These are phyloP conservation scores for Solanum pinnatisectum DNA, from an alignment of 257 asterid genomes.

Conservation along the genomic window DNA sequence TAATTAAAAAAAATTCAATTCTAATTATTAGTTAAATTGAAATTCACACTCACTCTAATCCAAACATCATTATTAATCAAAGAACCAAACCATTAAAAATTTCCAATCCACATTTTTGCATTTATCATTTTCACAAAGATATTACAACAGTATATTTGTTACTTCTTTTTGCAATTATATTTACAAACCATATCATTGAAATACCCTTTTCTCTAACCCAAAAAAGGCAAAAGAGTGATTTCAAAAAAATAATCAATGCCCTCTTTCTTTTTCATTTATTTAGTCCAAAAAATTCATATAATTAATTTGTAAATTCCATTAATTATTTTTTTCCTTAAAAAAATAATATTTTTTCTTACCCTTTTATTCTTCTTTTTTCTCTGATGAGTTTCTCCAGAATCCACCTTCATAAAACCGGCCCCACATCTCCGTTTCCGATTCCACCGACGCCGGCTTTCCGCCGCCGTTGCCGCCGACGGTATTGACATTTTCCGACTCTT, in stretches of 20 bases:
- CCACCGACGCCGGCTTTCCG: slow-evolving; percentile 6
- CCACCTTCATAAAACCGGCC: slow-evolving; percentile 60
- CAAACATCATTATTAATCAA: background rate
- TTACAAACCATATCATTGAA: background rate
- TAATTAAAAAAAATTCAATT: background rate
- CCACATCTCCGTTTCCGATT: slow-evolving; percentile 60
- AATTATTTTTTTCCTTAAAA: background rate
- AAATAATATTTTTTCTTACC: background rate
- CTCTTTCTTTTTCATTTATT: background rate
- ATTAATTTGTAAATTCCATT: background rate
- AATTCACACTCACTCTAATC: background rate
- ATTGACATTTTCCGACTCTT: background rate
- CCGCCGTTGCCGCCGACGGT: background rate
- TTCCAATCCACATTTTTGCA: background rate
- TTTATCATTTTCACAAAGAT: background rate
- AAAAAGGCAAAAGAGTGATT: background rate
- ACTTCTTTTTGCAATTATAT: background rate
- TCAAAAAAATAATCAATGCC: background rate
- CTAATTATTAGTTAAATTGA: background rate
- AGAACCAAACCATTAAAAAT: background rate
- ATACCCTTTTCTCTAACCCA: background rate
- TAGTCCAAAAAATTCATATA: background rate
- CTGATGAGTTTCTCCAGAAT: slow-evolving; percentile 69
- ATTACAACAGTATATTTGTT: background rate
- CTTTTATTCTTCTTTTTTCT: slow-evolving; percentile 15